Base-by-base conservation (phyloP, 2,329 filamentous ascomycete species). In the Aschersonia sp. region DNA sequence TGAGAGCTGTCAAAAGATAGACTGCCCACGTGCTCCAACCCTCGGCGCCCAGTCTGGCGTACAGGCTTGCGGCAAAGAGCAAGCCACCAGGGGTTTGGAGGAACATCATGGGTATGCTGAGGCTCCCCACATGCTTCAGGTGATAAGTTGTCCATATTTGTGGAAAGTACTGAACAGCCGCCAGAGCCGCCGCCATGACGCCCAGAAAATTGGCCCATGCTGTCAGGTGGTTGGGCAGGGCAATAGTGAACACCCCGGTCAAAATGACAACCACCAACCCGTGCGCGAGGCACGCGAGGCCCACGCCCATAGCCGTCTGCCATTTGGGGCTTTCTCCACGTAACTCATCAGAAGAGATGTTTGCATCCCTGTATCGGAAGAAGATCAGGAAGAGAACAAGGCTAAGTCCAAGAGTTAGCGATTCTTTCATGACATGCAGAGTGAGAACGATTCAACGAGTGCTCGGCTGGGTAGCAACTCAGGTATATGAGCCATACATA, bases 1-100 rank as follows among this genome's bases (percentile, higher is more conserved):
- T 75, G 49, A 73, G 66, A 1, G 90, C 92, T 0, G 89, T 95
- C 46, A 97, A 72, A 43, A 95, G 72, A 59, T 90, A 94, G 11
- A 97, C 82, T 8, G 87, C 81, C 92, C 92, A 98, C 0, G 88
- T 87, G 65, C 89, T 96, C 92, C 92, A 98, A 0, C 90, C 90
- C 35, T 76, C 79, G 57, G 72, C 73, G 0, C 92, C 92, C 22
- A 96, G 73, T 43, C 92, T 77, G 6, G 78, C 79, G 46, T 83
- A 87, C 42, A 98, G 68, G 61, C 88, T 96, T 10, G 76, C 82
- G 0, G 90, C 88, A 67, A 94, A 97, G 6, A 98, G 68, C 55
- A 95, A 82, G 50, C 87, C 88, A 0, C 92, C 92, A 0, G 92
- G 92, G 0, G 90, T 96, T 64, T 98, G 92, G 35, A 98, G 95